A percentile compares a stretch with the other conserved stretches of the same genome.
Conservation (phyloP, 257 asterid genomes). For the Solanum sitiens region DNA sequence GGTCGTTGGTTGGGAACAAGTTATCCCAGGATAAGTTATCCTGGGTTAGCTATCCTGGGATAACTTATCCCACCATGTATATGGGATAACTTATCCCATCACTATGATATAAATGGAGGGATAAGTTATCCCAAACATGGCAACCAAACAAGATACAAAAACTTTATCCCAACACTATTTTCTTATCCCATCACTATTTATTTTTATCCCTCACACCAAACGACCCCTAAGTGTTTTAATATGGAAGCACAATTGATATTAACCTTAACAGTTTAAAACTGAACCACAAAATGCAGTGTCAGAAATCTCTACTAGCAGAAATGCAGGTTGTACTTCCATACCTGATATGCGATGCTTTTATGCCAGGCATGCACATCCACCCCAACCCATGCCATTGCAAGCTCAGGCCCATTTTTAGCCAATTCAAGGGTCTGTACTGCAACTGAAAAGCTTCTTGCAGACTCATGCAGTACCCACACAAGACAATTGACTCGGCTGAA, state of each 20-base stretch:
- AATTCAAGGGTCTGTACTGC: constrained; percentile 32
- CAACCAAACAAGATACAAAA: too few relatives aligned
- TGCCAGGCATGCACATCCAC: constrained; percentile 43
- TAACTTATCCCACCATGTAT: too few relatives aligned
- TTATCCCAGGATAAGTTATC: too few relatives aligned
- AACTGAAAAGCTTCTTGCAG: constrained; percentile 51
- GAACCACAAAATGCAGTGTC: neutral
- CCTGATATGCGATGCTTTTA: constrained; percentile 26
- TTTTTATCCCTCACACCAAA: too few relatives aligned
- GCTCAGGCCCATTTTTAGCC: constrained; percentile 33
- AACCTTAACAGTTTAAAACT: neutral
- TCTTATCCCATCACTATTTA: too few relatives aligned
- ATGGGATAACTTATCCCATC: too few relatives aligned
- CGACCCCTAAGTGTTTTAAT: neutral
- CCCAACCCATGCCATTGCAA: constrained; percentile 67
- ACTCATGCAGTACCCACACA: constrained; percentile 44
- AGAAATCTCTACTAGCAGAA: neutral
- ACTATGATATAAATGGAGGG: too few relatives aligned
- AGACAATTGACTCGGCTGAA: constrained; percentile 45
- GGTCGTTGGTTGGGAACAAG: neutral
- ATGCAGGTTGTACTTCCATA: neutral
- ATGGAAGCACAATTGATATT: neutral
- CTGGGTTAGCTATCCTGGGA: too few relatives aligned
- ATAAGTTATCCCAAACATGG: too few relatives aligned
- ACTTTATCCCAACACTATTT: too few relatives aligned